These are phyloP conservation scores for Filosporella fistucella DNA, from an alignment of 495 filamentous ascomycete species.

Conservation along the genomic window DNA sequence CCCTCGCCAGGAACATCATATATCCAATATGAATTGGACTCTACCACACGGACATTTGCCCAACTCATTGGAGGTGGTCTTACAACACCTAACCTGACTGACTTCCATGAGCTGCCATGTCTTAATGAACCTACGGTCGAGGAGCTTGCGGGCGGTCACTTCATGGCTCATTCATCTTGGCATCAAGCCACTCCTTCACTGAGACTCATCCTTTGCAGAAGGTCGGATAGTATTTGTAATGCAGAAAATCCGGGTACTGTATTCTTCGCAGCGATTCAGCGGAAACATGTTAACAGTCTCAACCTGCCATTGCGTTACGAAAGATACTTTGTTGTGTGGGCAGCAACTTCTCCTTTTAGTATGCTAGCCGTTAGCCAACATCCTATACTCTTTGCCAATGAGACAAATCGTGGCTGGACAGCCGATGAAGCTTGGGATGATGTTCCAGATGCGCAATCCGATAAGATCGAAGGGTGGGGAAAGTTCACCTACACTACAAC, in stretches of 20 bases:
- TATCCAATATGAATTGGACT: too few relatives aligned
- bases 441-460: slow-evolving; percentile 9
- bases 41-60: too few relatives aligned
- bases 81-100: too few relatives aligned
- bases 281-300: slow-evolving; percentile 30
- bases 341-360: slow-evolving; percentile 28
- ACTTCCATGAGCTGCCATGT: too few relatives aligned
- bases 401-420: slow-evolving; percentile 32
- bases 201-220: too few relatives aligned
- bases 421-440: slow-evolving; percentile 32
- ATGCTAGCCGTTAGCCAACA: slow-evolving; percentile 31
- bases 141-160: too few relatives aligned
- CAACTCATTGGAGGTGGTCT: too few relatives aligned
- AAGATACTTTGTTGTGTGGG: slow-evolving; percentile 33
- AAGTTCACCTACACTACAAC: slow-evolving; percentile 37
- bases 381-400: slow-evolving; percentile 33
- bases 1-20: too few relatives aligned
- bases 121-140: too few relatives aligned
- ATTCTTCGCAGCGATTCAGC: slow-evolving; percentile 33
- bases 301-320: slow-evolving; percentile 34
- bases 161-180: too few relatives aligned
- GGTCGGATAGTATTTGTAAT: too few relatives aligned
- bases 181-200: too few relatives aligned
- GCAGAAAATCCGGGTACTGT: slow-evolving; percentile 31
- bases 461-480: slow-evolving; percentile 27